Base-by-base conservation (phyloP, 2,329 filamentous ascomycete genomes). In the Cladophialophora psammophila region DNA sequence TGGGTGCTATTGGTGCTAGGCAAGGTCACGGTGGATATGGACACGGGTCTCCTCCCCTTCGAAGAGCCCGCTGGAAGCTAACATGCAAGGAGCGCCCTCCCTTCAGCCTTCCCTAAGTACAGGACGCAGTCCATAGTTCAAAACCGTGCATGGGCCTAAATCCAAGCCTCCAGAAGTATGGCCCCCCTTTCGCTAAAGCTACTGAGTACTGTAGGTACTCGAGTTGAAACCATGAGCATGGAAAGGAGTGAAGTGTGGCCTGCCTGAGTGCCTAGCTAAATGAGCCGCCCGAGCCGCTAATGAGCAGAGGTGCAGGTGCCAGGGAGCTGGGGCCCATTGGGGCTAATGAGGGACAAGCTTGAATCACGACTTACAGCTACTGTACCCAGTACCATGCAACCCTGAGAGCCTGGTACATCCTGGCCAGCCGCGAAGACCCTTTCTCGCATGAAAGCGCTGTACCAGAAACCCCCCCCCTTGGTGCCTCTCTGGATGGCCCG, bases 141-240 rank as follows among this genome's bases (percentile, higher is more conserved):
- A 26, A 50, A n/a, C 45, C 45, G 18, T 50, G 45, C 45, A 50
- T 50, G 45, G 10, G 45, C 18, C 45, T 50, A 50, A 50, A 50
- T 26, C 18, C 18, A 26, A 50, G 26, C 20, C 12, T n/a, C 8
- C 8, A 50, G 4, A 10, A 26, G 45, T 18, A 13, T n/a, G 45
- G 45, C 18, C 45, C 18, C 15, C 18, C 18, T 50, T 50, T 10
- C 18, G 26, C 18, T 8, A 50, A 50, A 42, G 18, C 45, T 3
- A 20, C 26, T 10, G 45, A 50, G 26, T 26, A n/a, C n/a, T n/a
- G n/a, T n/a, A 50, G 45, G 45, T 2, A 26, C 2, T 50, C 26
- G 18, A 2, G 10, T 50, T 50, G 45, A 42, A 42, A 18, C 40
- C 40, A n/a, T 10, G 40, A n/a, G 40, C 40, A 13, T 42, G 40